phyloP scores from a whole-genome alignment of 306 rosid genomes.

The Begonia masoniana region DNA sequence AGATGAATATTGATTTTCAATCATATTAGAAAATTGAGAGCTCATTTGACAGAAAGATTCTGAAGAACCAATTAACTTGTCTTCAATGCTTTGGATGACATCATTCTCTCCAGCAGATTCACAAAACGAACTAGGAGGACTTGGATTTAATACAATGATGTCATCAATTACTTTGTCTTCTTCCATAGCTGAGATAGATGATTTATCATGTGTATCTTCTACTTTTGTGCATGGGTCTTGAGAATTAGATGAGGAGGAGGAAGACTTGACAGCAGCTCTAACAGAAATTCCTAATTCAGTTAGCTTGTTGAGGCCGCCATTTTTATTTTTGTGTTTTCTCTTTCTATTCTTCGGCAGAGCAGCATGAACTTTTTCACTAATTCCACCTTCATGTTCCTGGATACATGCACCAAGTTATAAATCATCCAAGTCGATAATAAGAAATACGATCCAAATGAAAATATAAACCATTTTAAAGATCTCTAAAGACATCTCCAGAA shows the following conservation, averaged over 20 bases:
- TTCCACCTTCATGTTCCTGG: conserved; percentile 48
- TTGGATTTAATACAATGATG: conserved; percentile 26
- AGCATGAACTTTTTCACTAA: conserved; percentile 37
- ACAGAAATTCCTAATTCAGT: conserved; percentile 22
- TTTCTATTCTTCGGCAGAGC: conserved; percentile 48
- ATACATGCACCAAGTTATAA: conserved; percentile 39
- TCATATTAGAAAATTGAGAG: conserved; percentile 15
- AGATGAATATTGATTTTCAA: conserved; percentile 22
- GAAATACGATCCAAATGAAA: conserved; percentile 12
- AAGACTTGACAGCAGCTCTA: conserved; percentile 22
- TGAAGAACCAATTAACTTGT: conserved; percentile 19
- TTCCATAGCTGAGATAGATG: conserved; percentile 22
- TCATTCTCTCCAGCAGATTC: conserved; percentile 21
- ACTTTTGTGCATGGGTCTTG: conserved; percentile 26
- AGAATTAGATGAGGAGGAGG: conserved; percentile 30
- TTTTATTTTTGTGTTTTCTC: conserved; percentile 49
- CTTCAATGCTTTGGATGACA: conserved; percentile 27
- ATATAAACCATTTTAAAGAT: conserved; percentile 34
- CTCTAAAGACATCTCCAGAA: conserved; percentile 17
- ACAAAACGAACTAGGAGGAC: conserved; percentile 23
- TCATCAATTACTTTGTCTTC: conserved; percentile 24
- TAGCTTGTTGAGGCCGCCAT: conserved; percentile 14
- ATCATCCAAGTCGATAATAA: conserved; percentile 26
- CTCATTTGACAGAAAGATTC: conserved; percentile 17
- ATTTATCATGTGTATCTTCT: conserved; percentile 17